Base-by-base conservation (phyloP, 176 grass and related monocot genomes). In the Poa pratensis region DNA sequence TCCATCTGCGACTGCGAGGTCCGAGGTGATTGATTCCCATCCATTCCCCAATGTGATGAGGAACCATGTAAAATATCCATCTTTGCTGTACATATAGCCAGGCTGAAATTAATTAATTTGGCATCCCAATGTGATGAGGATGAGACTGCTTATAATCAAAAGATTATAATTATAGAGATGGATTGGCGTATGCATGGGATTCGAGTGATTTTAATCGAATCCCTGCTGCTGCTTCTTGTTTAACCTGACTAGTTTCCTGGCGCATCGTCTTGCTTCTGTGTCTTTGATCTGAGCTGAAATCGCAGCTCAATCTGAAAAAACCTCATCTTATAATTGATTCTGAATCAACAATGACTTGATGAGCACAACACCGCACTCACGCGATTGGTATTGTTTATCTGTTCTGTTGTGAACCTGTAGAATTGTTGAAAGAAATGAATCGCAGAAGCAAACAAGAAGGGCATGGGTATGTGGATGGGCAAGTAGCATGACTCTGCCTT, bases 71-170 rank as follows among this genome's bases (percentile, higher is more conserved):
- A 89, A 73, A 75, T 80, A 66, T 57, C 58, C 6, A 61, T 61
- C 58, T 61, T 49, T 67, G 46, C 27, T 90, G 87, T 92, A 90
- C 70, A 87, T 90, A 83, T 60, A 60, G 45, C 45, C 9, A 60
- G 57, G 57, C 57, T 5, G 57, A 60, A 59, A 59, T 10, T 10
- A 51, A 51, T 23, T 12, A 24, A 60, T 24, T 61, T 27, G 55
- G 77, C 22, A 27, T 49, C 22, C 22, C 79, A 28, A 65, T 15
- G 51, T 57, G 66, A 76, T 34, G 76, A 32, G 73, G 81, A 69
- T 24, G 73, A 43, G 34, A 61, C 58, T 60, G 5, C 20, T 73
- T 43, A 84, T 18, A 62, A 32, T 42, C 65, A 22, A 15, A 64
- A 57, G 16, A 73, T 62, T 13, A 15, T 24, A 18, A 72, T 17